Percentiles rank a stretch among this genome's conserved stretches.
These are phyloP conservation scores for Cicer chorassanicum DNA, from an alignment of 306 rosid genomes.

Conservation along the genomic window DNA sequence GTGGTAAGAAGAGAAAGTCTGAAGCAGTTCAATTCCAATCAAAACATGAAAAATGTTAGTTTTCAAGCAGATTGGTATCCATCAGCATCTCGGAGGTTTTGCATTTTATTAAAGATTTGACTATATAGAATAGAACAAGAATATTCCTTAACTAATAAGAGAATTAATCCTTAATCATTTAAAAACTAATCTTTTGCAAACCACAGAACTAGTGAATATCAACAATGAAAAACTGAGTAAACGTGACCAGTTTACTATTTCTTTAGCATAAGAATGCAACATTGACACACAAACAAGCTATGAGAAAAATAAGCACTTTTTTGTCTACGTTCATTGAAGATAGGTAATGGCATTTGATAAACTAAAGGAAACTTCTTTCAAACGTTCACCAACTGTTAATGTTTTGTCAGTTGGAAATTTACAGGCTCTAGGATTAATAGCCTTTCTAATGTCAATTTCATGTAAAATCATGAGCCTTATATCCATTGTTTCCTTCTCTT, in stretches of 20 bases:
- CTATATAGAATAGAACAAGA: not conserved
- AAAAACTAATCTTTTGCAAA: not conserved
- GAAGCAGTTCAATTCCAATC: conserved; percentile 11
- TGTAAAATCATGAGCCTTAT: not conserved
- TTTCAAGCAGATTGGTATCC: conserved; percentile 9
- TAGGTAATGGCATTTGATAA: not conserved
- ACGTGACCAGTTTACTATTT: not conserved
- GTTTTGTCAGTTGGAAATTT: not conserved
- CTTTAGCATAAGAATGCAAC: conserved; percentile 5
- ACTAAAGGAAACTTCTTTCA: not conserved
- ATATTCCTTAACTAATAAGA: not conserved
- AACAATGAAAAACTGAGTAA: not conserved
- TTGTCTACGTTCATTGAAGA: not conserved
- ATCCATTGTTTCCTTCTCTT: not conserved
- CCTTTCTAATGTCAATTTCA: not conserved
- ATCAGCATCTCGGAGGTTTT: not conserved
- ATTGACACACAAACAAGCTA: not conserved
- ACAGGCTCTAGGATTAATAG: not conserved
- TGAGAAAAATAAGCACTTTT: not conserved
- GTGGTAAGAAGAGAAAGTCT: conserved; percentile 3
- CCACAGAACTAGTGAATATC: not conserved
- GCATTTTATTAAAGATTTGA: not conserved
- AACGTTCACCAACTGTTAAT: not conserved
- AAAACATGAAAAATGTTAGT: not conserved
- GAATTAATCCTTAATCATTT: not conserved